These are phyloP conservation scores for Forsythia suspensa DNA, from an alignment of 257 asterid genomes.

Conservation along the genomic window DNA sequence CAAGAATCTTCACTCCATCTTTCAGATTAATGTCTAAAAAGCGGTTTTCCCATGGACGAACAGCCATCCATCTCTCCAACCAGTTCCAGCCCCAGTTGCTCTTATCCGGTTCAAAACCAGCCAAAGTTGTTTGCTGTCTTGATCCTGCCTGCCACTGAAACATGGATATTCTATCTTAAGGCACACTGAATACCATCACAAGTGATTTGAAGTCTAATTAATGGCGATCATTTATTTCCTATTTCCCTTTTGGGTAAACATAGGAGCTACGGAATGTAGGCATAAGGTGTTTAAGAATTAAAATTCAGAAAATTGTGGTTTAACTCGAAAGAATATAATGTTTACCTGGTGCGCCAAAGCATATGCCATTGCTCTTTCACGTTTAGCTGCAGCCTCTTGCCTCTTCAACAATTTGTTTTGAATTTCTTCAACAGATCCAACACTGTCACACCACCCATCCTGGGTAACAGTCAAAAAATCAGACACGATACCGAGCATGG, in stretches of 20 bases:
- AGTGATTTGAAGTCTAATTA: not conserved
- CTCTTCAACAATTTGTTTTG: slow-evolving; percentile 78
- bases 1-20: slow-evolving; percentile 53
- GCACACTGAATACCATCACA: not conserved
- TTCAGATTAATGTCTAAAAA: slow-evolving; percentile 51
- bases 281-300: not conserved
- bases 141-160: slow-evolving; percentile 94
- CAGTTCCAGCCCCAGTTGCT: slow-evolving; percentile 96
- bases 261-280: not conserved
- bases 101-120: slow-evolving; percentile 69
- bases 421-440: slow-evolving; percentile 78
- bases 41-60: slow-evolving; percentile 95
- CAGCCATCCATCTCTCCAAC: slow-evolving; percentile 98
- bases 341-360: slow-evolving; percentile 92
- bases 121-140: slow-evolving; percentile 47
- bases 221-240: not conserved
- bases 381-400: slow-evolving; percentile 96
- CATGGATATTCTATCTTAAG: slow-evolving; percentile 8
- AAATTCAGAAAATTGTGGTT: slow-evolving; percentile 3
- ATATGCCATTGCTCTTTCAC: slow-evolving; percentile 92
- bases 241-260: not conserved
- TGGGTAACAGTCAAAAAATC: slow-evolving; percentile 24
- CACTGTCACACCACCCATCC: slow-evolving; percentile 88
- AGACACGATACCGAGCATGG: not conserved
- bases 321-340: not conserved